Percentiles rank a stretch among this genome's conserved stretches.
These are phyloP conservation scores for Sonneratia alba DNA, from an alignment of 345 rosid species.

Conservation along the genomic window DNA sequence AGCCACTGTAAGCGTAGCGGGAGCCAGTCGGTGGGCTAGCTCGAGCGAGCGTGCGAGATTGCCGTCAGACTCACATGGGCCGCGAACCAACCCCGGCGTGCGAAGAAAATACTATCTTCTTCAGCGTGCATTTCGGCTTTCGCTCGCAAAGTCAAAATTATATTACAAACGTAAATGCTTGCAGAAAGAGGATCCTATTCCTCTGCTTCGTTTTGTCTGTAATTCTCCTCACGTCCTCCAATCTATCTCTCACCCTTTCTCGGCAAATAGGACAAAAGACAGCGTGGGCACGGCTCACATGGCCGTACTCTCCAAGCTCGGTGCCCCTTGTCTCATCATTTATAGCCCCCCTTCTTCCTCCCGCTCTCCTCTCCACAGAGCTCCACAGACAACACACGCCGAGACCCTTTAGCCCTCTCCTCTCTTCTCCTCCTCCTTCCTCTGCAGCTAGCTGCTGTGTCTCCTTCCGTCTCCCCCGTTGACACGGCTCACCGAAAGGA, in stretches of 20 bases:
- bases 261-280: slow-evolving; percentile 13
- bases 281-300: slow-evolving; percentile 43
- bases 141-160: neutral
- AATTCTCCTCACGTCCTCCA: neutral
- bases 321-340: slow-evolving; percentile 8
- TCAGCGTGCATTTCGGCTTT: neutral
- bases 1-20: neutral
- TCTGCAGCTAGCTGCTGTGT: neutral
- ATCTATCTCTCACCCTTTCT: neutral
- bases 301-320: slow-evolving; percentile 16
- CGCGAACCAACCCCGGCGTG: slow-evolving; percentile 11
- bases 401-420: no score
- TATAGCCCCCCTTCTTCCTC: neutral
- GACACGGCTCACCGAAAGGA: neutral
- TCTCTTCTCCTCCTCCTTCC: neutral
- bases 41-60: slow-evolving; percentile 24
- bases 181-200: no score
- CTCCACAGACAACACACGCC: no score
- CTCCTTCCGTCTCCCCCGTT: neutral
- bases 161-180: no score
- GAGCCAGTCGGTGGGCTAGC: neutral
- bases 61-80: slow-evolving; percentile 47
- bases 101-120: neutral
- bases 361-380: neutral
- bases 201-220: neutral